A percentile compares a stretch with the other conserved stretches of the same genome.
Evolutionary conservation across 805 yeast genomes (phyloP).

Genomic region (Brettanomyces nanus): DNA sequence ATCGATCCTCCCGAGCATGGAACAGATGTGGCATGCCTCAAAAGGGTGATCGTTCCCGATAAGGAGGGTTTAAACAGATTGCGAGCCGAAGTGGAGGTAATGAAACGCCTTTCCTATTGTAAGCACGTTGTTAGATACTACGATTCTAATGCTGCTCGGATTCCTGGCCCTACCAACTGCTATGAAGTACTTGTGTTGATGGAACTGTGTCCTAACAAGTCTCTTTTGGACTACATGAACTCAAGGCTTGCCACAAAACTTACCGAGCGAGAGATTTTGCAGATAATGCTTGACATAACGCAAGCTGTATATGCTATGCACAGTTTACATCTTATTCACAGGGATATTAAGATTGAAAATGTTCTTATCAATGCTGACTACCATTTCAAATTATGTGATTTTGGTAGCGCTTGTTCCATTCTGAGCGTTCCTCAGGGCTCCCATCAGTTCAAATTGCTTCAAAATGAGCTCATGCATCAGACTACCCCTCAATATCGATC

Average conservation of each 20-base stretch:
- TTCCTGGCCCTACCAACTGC: constrained; percentile 32
- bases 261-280: constrained; percentile 65
- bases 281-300: constrained; percentile 76
- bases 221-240: constrained; percentile 89
- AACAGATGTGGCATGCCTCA: constrained; percentile 64
- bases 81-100: constrained; percentile 94
- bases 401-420: constrained; percentile 77
- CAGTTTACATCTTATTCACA: constrained; percentile 65
- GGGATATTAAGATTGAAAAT: constrained; percentile 93
- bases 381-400: constrained; percentile 81
- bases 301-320: constrained; percentile 85
- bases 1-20: constrained; percentile 55
- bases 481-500: constrained; percentile 95
- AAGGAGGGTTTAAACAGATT: constrained; percentile 73
- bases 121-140: constrained; percentile 80
- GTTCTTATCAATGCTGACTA: constrained; percentile 68
- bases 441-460: constrained; percentile 64
- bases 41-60: constrained; percentile 92
- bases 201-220: constrained; percentile 87
- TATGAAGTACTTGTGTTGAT: constrained; percentile 87
- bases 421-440: constrained; percentile 68
- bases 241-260: constrained; percentile 71
- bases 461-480: constrained; percentile 79
- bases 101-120: constrained; percentile 79
- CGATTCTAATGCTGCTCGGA: constrained; percentile 89